phyloP scores from a whole-genome alignment of 1,139 yeast genomes.

The Debaryomycetaceae sp. region DNA sequence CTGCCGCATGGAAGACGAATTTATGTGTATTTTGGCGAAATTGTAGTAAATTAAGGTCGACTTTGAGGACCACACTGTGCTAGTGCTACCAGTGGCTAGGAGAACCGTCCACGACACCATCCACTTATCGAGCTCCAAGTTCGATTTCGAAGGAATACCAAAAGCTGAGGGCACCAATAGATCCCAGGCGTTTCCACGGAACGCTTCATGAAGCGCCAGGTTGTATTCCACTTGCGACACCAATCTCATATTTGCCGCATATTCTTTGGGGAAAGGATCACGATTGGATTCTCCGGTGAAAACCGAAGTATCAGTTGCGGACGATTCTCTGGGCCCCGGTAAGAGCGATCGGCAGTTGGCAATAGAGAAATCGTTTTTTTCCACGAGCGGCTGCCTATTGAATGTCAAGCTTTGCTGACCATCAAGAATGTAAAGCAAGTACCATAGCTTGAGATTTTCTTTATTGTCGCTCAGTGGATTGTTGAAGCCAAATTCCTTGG shows the following conservation, averaged over 20 bases:
- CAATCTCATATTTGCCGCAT: slow-evolving; percentile 34
- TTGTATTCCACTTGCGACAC: slow-evolving; percentile 66
- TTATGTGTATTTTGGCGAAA: slow-evolving; percentile 67
- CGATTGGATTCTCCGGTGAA: not conserved
- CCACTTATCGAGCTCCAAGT: slow-evolving; percentile 63
- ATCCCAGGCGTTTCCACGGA: slow-evolving; percentile 55
- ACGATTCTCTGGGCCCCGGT: slow-evolving; percentile 2
- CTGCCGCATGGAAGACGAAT: slow-evolving; percentile 43
- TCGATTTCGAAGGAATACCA: slow-evolving; percentile 59
- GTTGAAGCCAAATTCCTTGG: slow-evolving; percentile 43
- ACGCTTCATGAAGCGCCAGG: slow-evolving; percentile 52
- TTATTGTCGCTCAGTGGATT: slow-evolving; percentile 19
- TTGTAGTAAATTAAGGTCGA: slow-evolving; percentile 61
- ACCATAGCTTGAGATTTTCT: slow-evolving; percentile 53
- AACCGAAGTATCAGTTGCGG: not conserved
- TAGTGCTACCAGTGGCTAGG: slow-evolving; percentile 46
- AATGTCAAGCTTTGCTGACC: slow-evolving; percentile 60
- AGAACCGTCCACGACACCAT: slow-evolving; percentile 75
- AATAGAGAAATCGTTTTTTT: slow-evolving; percentile 34
- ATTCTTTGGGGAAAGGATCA: not conserved
- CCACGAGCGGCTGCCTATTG: slow-evolving; percentile 46
- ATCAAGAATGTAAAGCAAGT: slow-evolving; percentile 54
- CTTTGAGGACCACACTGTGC: slow-evolving; percentile 62
- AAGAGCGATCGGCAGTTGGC: slow-evolving; percentile 29
- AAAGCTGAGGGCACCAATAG: slow-evolving; percentile 47